Percentiles rank a stretch among this genome's conserved stretches.
phyloP scores from a whole-genome alignment of 108 stramenopile species.

The Epithemia pelagica region DNA sequence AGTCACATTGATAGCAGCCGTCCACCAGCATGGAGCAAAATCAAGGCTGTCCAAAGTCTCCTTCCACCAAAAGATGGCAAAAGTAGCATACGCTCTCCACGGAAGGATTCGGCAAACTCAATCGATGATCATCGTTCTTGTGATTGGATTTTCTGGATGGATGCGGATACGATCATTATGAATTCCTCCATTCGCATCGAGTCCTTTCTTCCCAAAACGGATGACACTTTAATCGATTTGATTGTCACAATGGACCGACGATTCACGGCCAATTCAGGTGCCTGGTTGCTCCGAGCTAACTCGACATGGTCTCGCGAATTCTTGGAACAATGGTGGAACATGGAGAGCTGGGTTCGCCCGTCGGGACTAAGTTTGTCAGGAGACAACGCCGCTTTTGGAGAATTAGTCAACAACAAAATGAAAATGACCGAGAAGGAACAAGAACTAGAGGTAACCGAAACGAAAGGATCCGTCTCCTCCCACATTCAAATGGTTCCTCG shows the following conservation, averaged over 20 bases:
- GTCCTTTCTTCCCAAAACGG: slow-evolving; percentile 10
- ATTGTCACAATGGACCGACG: slow-evolving; percentile 13
- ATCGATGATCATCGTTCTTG: slow-evolving; percentile 3
- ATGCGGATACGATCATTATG: slow-evolving; percentile 49
- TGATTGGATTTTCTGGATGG: slow-evolving; percentile 30
- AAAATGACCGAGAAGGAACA: background rate
- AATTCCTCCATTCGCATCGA: slow-evolving; percentile 32
- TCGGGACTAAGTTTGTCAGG: slow-evolving; percentile 15
- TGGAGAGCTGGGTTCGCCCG: slow-evolving; percentile 10
- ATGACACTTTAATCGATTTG: slow-evolving; percentile 11
- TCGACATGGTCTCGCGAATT: slow-evolving; percentile 12
- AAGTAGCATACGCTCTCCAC: background rate
- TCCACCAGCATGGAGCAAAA: slow-evolving; percentile 29
- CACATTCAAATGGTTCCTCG: slow-evolving; percentile 13
- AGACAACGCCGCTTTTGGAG: slow-evolving; percentile 19
- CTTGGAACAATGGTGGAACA: slow-evolving; percentile 25
- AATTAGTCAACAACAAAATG: background rate
- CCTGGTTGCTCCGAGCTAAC: slow-evolving; percentile 17
- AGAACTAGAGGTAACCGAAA: background rate
- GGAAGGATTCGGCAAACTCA: background rate
- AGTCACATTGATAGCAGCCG: slow-evolving; percentile 15
- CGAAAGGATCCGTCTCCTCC: background rate
- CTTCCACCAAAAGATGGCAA: slow-evolving; percentile 15
- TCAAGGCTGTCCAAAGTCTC: slow-evolving; percentile 15
- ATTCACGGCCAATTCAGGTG: slow-evolving; percentile 15